Conservation (phyloP, 768 basidiomycete genomes). For the Boletus coccyginus region DNA sequence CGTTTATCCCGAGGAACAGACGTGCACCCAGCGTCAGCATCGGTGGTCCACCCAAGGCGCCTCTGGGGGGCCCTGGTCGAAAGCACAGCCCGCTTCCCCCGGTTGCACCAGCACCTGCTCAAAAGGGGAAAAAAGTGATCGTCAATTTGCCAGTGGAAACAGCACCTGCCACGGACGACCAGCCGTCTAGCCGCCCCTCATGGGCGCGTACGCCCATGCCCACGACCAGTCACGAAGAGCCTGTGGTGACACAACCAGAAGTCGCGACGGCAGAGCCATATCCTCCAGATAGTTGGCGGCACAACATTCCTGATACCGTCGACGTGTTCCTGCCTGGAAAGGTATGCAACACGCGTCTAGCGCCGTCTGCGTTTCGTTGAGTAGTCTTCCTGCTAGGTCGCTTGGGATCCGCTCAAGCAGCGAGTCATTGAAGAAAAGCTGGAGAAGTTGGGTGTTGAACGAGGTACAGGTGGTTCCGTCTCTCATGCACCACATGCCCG, state of each 20-base stretch:
- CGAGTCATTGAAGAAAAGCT: slow-evolving; percentile 78
- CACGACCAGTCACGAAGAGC: slow-evolving; percentile 33
- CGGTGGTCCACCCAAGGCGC: slow-evolving; percentile 87
- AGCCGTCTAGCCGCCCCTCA: slow-evolving; percentile 40
- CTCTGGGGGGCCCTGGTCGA: slow-evolving; percentile 73
- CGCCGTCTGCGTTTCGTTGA: slow-evolving; percentile 6
- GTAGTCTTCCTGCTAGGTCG: slow-evolving; percentile 40
- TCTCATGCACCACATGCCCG: slow-evolving; percentile 75
- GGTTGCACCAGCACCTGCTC: slow-evolving; percentile 29
- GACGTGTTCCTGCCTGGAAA: slow-evolving; percentile 84
- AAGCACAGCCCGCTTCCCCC: slow-evolving; percentile 67
- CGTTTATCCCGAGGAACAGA: slow-evolving; percentile 59
- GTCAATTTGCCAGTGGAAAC: slow-evolving; percentile 79
- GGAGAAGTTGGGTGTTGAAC: slow-evolving; percentile 76
- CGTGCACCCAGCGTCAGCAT: slow-evolving; percentile 66
- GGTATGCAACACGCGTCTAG: slow-evolving; percentile 39
- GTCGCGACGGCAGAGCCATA: slow-evolving; percentile 49
- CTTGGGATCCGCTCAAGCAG: slow-evolving; percentile 74
- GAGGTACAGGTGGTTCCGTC: slow-evolving; percentile 47
- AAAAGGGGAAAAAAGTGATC: slow-evolving; percentile 61
- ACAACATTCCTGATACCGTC: slow-evolving; percentile 58
- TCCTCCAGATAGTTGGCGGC: slow-evolving; percentile 64
- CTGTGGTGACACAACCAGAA: slow-evolving; percentile 29
- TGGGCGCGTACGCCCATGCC: slow-evolving; percentile 65
- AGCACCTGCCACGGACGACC: slow-evolving; percentile 33